Conservation (phyloP, 495 filamentous ascomycete species). For the Penicillium macrosclerotiorum region DNA sequence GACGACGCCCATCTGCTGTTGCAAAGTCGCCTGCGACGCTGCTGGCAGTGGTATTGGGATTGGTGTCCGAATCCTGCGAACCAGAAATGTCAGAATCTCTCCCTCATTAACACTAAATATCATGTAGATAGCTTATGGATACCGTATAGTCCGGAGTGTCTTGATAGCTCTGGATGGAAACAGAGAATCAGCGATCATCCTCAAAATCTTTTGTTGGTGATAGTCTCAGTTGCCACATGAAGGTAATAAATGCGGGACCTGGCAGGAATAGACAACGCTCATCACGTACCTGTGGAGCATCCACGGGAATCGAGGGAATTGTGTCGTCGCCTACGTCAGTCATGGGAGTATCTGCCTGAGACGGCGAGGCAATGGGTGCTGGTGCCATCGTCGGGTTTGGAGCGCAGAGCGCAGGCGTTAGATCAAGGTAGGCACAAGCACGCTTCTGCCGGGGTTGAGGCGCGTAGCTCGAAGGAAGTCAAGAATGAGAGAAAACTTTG, state of each 20-base stretch:
- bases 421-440: slow-evolving; percentile 9
- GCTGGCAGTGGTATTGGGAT: slow-evolving; percentile 87
- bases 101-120: too few species aligned
- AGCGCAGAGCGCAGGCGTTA: slow-evolving; percentile 29
- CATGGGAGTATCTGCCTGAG: slow-evolving; percentile 54
- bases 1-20: slow-evolving; percentile 73
- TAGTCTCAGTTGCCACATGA: too few species aligned
- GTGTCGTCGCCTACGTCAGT: slow-evolving; percentile 59
- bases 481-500: background rate
- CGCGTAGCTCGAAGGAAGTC: slow-evolving; percentile 9
- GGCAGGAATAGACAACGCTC: background rate
- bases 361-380: slow-evolving; percentile 47
- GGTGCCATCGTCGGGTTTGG: slow-evolving; percentile 57
- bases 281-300: slow-evolving; percentile 47
- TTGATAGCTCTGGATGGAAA: slow-evolving; percentile 59
- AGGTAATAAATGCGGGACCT: background rate
- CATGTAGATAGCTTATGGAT: slow-evolving; percentile 11
- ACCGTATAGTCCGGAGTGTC: slow-evolving; percentile 82
- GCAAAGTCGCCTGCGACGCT: slow-evolving; percentile 73
- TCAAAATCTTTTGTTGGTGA: too few species aligned
- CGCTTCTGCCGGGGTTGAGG: slow-evolving; percentile 6
- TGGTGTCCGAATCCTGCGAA: slow-evolving; percentile 78
- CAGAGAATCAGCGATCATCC: slow-evolving; percentile 6
- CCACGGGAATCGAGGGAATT: slow-evolving; percentile 43
- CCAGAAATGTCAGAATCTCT: slow-evolving; percentile 10